Base-by-base conservation (phyloP, 2,329 filamentous ascomycete species). In the Xylaria sp. region DNA sequence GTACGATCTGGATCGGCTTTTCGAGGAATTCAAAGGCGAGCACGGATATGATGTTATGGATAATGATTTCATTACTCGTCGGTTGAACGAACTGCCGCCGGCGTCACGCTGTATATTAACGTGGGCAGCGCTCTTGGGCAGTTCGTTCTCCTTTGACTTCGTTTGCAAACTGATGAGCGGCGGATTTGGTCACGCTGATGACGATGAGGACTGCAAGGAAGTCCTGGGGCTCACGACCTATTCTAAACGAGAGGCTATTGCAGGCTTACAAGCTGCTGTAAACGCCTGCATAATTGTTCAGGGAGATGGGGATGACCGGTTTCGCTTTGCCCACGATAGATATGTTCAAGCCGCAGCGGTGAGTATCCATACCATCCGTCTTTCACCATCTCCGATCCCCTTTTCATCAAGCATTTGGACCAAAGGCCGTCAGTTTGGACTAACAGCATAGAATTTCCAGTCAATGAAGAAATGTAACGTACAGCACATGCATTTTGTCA, bases 401-500 rank as follows among this genome's bases (percentile, higher is more conserved):
- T 37, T 7, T 11, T 47, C n/a, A 2, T 11, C 30, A 23, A 16
- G 4, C n/a, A 46, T 7, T 18, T 7, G 35, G 35, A 13, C 23
- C 30, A 23, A 42, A 9, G 2, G 37, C 3, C 34, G 6, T n/a
- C 3, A 2, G 35, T 4, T 35, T 19, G 34, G 46, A 39, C 61
- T 65, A 56, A 65, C 55, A 51, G 51, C 2, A 55, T n/a, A 55
- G 23, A 57, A 57, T n/a, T 42, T 2, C 6, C 54, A 67, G 64
- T 81, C 83, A 4, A 77, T 96, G 55, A 84, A 83, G 63, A 86
- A 92, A 70, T 86, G 84, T 68, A 85, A 89, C 58, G 77, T 83
- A 19, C 78, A 83, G 18, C 89, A 89, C 67, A 97, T 97, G 92
- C 92, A 97, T 73, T 97, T 92, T 67, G 85, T 92, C 51, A 91